Conservation (phyloP, 179 eudicot species). For the Actinidia chinensis region DNA sequence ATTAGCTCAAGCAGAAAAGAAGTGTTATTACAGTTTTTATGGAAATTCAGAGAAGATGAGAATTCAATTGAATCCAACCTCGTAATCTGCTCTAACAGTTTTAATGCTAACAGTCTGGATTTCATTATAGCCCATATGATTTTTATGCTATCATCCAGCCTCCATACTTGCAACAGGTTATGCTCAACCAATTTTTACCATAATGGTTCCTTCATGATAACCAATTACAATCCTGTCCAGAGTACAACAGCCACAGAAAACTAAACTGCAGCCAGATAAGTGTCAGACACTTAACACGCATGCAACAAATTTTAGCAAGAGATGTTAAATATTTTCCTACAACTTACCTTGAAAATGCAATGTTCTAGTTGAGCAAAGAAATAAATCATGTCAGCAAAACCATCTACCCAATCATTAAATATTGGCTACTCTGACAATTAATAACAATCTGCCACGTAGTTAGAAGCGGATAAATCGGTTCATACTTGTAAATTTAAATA, state of each 20-base stretch:
- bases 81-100: conserved; percentile 93
- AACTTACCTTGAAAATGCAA: background rate
- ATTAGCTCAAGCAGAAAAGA: background rate
- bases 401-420: too few relatives aligned
- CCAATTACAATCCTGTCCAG: conserved; percentile 80
- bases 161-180: conserved; percentile 78
- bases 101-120: conserved; percentile 88
- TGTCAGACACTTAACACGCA: background rate
- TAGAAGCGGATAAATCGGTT: too few relatives aligned
- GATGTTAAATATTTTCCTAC: background rate
- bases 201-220: conserved; percentile 95
- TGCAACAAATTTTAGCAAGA: background rate
- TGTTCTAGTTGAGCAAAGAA: background rate
- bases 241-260: background rate
- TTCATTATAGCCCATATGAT: conserved; percentile 95
- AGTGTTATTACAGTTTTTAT: background rate
- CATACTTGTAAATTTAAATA: too few relatives aligned
- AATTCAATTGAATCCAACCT: conserved; percentile 55
- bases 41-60: conserved; percentile 1
- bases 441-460: too few relatives aligned
- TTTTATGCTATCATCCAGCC: conserved; percentile 85
- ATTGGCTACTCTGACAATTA: too few relatives aligned
- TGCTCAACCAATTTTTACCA: conserved; percentile 95
- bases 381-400: too few relatives aligned
- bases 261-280: background rate